phyloP scores from a whole-genome alignment of 179 eudicot genomes.

The Beta lomatogona region DNA sequence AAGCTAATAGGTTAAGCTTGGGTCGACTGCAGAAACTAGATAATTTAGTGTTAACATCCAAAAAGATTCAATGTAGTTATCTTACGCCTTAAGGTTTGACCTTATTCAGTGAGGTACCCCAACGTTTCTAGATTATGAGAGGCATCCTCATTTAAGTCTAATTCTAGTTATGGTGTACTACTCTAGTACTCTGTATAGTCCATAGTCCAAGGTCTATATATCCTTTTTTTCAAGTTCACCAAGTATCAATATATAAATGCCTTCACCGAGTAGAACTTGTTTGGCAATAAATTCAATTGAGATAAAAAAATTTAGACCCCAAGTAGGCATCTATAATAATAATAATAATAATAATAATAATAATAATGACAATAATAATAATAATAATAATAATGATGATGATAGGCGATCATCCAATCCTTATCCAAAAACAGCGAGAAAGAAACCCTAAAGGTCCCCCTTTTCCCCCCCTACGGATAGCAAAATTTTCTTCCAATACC shows the following conservation, averaged over 20 bases:
- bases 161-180: background rate
- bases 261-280: background rate
- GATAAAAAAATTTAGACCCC: background rate
- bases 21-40: background rate
- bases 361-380: too few relatives aligned
- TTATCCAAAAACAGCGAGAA: background rate
- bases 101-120: background rate
- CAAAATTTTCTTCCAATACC: background rate
- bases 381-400: background rate
- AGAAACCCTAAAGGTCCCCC: background rate
- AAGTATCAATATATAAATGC: background rate
- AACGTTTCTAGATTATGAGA: background rate
- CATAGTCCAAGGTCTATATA: background rate
- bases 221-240: background rate
- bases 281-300: background rate
- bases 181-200: background rate
- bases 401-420: too few relatives aligned
- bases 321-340: background rate
- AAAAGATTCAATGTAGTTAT: background rate
- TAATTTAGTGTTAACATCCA: background rate
- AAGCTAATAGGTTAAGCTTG: background rate
- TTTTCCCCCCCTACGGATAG: background rate
- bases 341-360: background rate
- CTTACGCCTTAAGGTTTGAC: background rate
- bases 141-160: background rate